Evolutionary conservation across 2,329 filamentous ascomycete genomes (phyloP).

Genomic region (Shiraia sp.): DNA sequence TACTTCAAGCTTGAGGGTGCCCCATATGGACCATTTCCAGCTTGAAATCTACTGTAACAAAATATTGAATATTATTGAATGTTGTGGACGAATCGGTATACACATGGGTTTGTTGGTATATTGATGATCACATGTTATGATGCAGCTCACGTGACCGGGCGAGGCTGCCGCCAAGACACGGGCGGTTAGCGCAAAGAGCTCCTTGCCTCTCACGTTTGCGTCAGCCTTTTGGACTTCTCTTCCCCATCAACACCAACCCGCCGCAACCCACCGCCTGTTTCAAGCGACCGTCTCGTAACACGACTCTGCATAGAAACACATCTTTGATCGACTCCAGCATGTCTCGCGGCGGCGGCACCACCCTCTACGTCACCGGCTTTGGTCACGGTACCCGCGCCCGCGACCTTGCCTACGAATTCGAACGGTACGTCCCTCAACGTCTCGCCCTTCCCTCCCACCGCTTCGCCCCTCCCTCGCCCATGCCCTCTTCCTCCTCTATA

Average conservation of each 20-base stretch:
- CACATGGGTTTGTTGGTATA: too few relatives aligned
- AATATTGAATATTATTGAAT: too few relatives aligned
- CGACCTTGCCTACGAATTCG: conserved; percentile 99
- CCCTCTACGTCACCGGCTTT: conserved; percentile 98
- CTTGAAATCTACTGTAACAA: not conserved
- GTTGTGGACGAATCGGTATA: too few relatives aligned
- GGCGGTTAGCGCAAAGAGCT: too few relatives aligned
- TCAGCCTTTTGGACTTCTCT: not conserved
- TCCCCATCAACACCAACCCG: conserved; percentile 13
- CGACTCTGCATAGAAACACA: conserved; percentile 5
- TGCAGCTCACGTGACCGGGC: too few relatives aligned
- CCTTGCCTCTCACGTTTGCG: not conserved
- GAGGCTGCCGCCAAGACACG: too few relatives aligned
- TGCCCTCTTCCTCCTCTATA: conserved; percentile 11
- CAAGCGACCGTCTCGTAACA: conserved; percentile 15
- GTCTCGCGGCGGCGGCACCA: conserved; percentile 90
- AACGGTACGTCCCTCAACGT: conserved; percentile 85
- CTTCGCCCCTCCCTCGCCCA: conserved; percentile 34
- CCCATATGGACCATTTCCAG: conserved; percentile 15
- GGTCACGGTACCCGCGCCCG: conserved; percentile 97
- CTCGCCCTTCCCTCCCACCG: conserved; percentile 40
- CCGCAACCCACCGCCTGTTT: conserved; percentile 12
- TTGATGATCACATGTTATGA: too few relatives aligned
- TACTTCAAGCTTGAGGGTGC: conserved; percentile 27
- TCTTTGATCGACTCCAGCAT: conserved; percentile 53